Conservation (phyloP, 2,329 filamentous ascomycete species). For the Tolypocladium ovalisporum region DNA sequence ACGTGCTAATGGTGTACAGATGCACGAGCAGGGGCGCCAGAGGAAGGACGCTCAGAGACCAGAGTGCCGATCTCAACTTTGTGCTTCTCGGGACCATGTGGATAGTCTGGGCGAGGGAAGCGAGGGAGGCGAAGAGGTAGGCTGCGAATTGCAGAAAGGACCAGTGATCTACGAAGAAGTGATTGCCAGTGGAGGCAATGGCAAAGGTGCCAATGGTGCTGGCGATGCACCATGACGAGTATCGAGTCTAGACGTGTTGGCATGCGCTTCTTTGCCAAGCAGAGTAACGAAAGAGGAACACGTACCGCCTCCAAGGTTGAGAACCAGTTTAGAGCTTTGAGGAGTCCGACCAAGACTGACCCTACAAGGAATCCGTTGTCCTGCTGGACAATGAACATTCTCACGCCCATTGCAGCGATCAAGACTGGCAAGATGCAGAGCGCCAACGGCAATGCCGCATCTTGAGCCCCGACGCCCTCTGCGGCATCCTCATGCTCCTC, state of each 20-base stretch:
- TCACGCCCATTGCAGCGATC: background rate
- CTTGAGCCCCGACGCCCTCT: background rate
- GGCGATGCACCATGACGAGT: constrained; percentile 20
- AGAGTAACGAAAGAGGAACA: background rate
- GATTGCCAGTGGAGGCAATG: constrained; percentile 16
- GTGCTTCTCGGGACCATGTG: constrained; percentile 18
- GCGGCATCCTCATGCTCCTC: background rate
- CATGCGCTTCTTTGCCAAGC: background rate
- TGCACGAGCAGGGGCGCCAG: constrained; percentile 20
- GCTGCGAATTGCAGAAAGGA: constrained; percentile 15
- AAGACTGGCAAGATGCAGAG: background rate
- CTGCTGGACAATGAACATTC: background rate
- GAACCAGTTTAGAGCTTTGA: constrained; percentile 24
- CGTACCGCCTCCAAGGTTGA: constrained; percentile 19
- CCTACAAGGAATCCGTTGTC: background rate
- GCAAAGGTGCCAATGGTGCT: constrained; percentile 19
- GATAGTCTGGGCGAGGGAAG: constrained; percentile 20
- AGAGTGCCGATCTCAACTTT: constrained; percentile 15
- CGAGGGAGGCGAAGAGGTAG: constrained; percentile 14
- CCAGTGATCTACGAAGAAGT: constrained; percentile 10
- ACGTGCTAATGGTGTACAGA: constrained; percentile 10
- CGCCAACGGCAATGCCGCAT: background rate
- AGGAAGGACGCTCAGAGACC: constrained; percentile 18
- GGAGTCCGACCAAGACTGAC: constrained; percentile 11
- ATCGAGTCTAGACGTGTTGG: constrained; percentile 11